Percentiles rank a stretch among this genome's conserved stretches.
phyloP scores from a whole-genome alignment of 768 basidiomycete genomes.

The Auricularia heimuer region DNA sequence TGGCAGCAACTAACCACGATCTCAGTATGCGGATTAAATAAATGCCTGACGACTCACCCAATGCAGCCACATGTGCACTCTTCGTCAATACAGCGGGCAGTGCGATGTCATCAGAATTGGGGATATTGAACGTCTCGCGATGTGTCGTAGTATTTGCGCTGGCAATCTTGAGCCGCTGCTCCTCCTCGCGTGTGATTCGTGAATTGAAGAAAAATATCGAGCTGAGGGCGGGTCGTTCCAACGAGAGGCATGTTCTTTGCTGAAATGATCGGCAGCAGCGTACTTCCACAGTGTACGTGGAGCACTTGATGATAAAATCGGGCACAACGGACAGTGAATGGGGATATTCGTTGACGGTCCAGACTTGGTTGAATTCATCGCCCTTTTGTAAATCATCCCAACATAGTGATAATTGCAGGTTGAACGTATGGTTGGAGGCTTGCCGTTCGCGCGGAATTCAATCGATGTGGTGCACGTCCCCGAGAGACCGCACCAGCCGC shows the following conservation, averaged over 20 bases:
- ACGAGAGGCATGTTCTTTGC: background rate
- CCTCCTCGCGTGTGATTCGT: background rate
- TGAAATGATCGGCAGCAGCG: background rate
- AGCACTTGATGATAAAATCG: background rate
- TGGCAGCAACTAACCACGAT: no score
- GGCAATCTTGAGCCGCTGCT: background rate
- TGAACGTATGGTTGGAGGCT: no score
- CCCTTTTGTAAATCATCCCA: no score
- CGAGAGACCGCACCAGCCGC: no score
- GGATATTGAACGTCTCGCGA: background rate
- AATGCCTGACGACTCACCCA: no score
- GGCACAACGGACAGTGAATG: background rate
- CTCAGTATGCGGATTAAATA: no score
- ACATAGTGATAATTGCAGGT: no score
- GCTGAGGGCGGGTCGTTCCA: background rate
- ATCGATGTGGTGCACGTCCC: no score
- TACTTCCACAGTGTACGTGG: background rate
- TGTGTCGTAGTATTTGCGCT: background rate
- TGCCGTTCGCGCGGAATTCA: no score
- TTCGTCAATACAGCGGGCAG: no score
- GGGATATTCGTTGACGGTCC: background rate
- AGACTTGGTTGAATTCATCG: background rate
- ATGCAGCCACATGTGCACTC: no score
- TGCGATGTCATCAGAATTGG: no score
- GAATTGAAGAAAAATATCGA: background rate